phyloP scores from a whole-genome alignment of 106 monocot species.

The Triglochin maritima region DNA sequence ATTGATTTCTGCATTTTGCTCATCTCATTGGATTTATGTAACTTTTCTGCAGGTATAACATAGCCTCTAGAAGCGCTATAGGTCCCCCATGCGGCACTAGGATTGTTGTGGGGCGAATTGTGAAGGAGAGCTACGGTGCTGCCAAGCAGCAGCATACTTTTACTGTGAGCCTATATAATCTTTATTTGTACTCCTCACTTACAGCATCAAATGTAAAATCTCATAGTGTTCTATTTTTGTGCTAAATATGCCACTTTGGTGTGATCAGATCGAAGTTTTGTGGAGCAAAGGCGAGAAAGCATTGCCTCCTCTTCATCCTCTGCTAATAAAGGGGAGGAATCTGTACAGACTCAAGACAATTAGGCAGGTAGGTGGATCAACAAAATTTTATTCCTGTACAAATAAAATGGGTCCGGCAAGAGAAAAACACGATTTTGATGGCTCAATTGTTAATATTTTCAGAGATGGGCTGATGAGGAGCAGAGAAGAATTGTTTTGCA shows the following conservation, averaged over 20 bases:
- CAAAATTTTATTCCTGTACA: neutral
- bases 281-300: constrained; percentile 77
- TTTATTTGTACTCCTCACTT: neutral
- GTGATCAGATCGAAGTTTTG: constrained; percentile 63
- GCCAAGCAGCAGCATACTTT: constrained; percentile 94
- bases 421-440: neutral
- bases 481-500: constrained; percentile 45
- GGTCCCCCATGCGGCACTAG: constrained; percentile 55
- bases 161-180: constrained; percentile 35
- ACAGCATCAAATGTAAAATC: neutral
- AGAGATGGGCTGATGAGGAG: constrained; percentile 74
- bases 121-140: constrained; percentile 85
- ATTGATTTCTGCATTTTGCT: neutral
- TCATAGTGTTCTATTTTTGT: neutral
- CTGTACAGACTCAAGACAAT: constrained; percentile 69
- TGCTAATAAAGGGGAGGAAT: constrained; percentile 85
- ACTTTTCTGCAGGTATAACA: constrained; percentile 25
- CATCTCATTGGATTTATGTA: too few relatives aligned
- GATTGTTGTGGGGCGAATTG: constrained; percentile 56
- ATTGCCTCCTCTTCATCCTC: constrained; percentile 62
- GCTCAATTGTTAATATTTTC: constrained; percentile 2
- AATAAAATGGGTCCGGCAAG: too few relatives aligned
- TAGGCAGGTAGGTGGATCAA: constrained; percentile 50
- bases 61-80: constrained; percentile 56
- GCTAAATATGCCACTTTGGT: neutral